Conservation (phyloP, 2,329 filamentous ascomycete genomes). For the Aspergillus ustus region DNA sequence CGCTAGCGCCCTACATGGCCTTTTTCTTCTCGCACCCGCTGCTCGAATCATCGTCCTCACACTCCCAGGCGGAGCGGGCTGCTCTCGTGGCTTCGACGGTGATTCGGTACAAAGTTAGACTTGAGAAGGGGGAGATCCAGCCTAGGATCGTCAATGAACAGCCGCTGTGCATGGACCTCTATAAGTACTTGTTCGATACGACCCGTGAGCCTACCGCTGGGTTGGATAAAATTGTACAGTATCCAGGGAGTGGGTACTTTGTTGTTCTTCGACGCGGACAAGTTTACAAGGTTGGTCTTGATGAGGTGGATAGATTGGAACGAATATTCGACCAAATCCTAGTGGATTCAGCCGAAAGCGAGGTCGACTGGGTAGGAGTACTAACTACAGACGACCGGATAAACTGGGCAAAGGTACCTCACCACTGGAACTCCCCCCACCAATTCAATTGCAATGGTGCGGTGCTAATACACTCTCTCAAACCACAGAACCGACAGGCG, state of each 20-base stretch:
- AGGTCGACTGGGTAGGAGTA: slow-evolving; percentile 1
- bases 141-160: not conserved
- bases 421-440: not conserved
- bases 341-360: not conserved
- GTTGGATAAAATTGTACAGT: not conserved
- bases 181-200: not conserved
- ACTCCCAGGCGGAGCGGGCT: not conserved
- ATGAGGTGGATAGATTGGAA: not conserved
- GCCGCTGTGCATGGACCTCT: not conserved
- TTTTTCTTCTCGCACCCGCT: not conserved
- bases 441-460: not conserved
- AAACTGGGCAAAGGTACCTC: slow-evolving; percentile 2
- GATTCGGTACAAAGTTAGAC: not conserved
- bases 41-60: too few species aligned
- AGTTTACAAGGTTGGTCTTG: not conserved
- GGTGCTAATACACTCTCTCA: not conserved
- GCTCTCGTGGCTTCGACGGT: not conserved
- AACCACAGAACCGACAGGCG: not conserved
- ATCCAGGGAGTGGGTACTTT: not conserved
- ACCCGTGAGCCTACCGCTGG: not conserved
- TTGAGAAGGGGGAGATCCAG: not conserved
- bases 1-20: not conserved
- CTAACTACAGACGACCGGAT: not conserved
- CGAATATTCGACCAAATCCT: not conserved
- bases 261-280: slow-evolving; percentile 4